Evolutionary conservation across 768 basidiomycete species (phyloP).

Genomic region (Neoboletus subvelutipes): DNA sequence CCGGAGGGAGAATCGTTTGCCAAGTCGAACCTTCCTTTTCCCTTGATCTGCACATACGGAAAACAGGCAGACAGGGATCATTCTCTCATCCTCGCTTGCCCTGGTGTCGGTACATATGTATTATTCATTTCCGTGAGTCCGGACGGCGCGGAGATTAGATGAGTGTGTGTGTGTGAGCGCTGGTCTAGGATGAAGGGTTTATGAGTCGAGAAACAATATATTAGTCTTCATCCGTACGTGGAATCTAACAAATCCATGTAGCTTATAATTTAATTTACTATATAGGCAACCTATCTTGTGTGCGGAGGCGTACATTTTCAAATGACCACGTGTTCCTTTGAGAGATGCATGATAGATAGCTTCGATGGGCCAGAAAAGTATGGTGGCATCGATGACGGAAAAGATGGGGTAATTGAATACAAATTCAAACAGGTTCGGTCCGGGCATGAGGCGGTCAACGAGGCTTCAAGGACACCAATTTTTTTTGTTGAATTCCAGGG

Average conservation of each 20-base stretch:
- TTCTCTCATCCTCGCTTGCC: background rate
- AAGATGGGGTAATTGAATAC: background rate
- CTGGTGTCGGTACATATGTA: background rate
- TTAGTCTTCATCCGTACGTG: no score
- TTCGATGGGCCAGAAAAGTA: background rate
- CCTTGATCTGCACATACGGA: background rate
- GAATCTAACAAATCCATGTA: no score
- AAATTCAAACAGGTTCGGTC: background rate
- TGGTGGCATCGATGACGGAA: background rate
- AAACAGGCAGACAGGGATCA: background rate
- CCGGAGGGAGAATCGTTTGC: background rate
- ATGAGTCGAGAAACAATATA: background rate
- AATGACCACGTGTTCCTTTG: slow-evolving; percentile 1
- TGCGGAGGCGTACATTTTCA: background rate
- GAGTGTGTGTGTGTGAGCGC: background rate
- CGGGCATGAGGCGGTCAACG: slow-evolving; percentile 14
- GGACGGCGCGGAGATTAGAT: background rate
- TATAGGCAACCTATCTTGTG: background rate
- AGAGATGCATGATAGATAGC: background rate
- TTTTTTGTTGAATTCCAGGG: background rate
- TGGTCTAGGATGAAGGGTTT: background rate
- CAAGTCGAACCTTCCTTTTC: background rate
- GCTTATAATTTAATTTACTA: no score
- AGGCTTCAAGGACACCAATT: slow-evolving; percentile 13
- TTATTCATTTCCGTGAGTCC: slow-evolving; percentile 7